These are phyloP conservation scores for Spathaspora sp. DNA, from an alignment of 805 yeast genomes.

Conservation along the genomic window DNA sequence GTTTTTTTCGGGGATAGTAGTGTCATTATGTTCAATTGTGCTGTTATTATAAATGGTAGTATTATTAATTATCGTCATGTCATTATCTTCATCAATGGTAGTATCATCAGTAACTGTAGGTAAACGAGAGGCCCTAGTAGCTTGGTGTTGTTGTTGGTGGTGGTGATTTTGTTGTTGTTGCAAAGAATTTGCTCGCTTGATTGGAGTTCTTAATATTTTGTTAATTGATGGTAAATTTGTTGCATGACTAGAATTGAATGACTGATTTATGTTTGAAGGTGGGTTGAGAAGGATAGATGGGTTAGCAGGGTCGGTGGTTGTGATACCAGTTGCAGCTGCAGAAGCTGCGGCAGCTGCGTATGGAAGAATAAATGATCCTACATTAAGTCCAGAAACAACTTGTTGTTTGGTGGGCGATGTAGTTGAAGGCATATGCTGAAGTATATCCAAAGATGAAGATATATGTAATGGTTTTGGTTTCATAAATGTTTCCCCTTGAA, in stretches of 20 bases:
- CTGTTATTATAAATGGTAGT: constrained; percentile 5
- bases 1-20: constrained; percentile 10
- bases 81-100: constrained; percentile 21
- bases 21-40: constrained; percentile 7
- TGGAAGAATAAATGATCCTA: constrained; percentile 6
- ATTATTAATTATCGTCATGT: constrained; percentile 17
- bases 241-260: constrained; percentile 2
- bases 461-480: not conserved
- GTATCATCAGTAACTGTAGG: constrained; percentile 16
- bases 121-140: constrained; percentile 4
- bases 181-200: constrained; percentile 23
- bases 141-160: not conserved
- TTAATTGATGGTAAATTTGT: constrained; percentile 36
- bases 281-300: constrained; percentile 8
- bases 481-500: constrained; percentile 2
- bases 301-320: not conserved
- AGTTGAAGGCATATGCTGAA: constrained; percentile 1
- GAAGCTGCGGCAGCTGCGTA: constrained; percentile 4
- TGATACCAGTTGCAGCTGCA: not conserved
- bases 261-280: constrained; percentile 2
- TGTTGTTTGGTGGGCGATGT: not conserved
- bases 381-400: not conserved
- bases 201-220: constrained; percentile 42
- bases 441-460: constrained; percentile 1
- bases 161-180: constrained; percentile 1